Conservation (phyloP, 2,329 filamentous ascomycete genomes). For the Raffaelea ambrosiae region DNA sequence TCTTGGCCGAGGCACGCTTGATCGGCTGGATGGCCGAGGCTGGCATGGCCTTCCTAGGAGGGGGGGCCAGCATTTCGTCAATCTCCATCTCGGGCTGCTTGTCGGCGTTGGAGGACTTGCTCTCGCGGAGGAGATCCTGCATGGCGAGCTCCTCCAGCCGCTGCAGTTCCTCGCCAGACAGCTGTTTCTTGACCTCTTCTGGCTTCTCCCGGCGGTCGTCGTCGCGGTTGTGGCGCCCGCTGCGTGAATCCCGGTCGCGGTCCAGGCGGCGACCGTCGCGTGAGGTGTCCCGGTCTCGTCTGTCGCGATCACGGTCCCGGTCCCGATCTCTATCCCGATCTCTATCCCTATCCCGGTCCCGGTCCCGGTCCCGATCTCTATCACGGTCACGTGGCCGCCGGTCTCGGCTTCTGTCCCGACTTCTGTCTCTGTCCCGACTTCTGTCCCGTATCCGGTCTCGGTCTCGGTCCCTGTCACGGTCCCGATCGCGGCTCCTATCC, state of each 20-base stretch:
- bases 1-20: conserved; percentile 35
- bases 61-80: conserved; percentile 46
- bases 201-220: conserved; percentile 27
- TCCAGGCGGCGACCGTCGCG: conserved; percentile 19
- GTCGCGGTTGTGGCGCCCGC: conserved; percentile 22
- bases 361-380: conserved; percentile 20
- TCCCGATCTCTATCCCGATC: conserved; percentile 10
- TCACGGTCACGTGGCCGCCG: not conserved
- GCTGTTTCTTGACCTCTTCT: conserved; percentile 41
- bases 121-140: conserved; percentile 51
- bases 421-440: conserved; percentile 15
- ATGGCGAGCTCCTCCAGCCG: conserved; percentile 50
- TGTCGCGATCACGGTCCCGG: not conserved
- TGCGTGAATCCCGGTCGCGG: not conserved
- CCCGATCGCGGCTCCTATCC: conserved; percentile 22
- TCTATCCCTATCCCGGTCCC: not conserved
- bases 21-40: conserved; percentile 53
- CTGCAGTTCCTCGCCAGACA: conserved; percentile 50
- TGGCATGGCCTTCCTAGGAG: conserved; percentile 43
- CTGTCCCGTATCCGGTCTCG: conserved; percentile 16
- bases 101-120: conserved; percentile 34
- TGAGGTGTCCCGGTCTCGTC: conserved; percentile 15
- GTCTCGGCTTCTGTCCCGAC: not conserved
- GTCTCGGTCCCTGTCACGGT: conserved; percentile 26
- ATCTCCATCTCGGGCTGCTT: conserved; percentile 48